Percentiles rank a stretch among this genome's conserved stretches.
Evolutionary conservation across 176 grass and related monocot genomes (phyloP).

Genomic region (Rhipidocladum racemiflorum): DNA sequence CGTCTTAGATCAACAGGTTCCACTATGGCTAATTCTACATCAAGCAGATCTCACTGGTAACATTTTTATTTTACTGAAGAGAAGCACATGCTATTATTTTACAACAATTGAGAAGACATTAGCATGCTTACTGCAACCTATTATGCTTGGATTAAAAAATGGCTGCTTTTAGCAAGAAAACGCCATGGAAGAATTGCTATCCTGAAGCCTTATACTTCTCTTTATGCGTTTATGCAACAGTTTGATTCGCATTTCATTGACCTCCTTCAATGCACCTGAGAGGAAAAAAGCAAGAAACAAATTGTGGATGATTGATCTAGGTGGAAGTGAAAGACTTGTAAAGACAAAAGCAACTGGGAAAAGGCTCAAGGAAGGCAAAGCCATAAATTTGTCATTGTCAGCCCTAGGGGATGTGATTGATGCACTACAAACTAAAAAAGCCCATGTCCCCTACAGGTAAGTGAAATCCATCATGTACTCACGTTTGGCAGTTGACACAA

Average conservation of each 20-base stretch:
- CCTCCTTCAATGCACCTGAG: constrained; percentile 47
- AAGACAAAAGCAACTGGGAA: constrained; percentile 94
- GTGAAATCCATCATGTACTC: constrained; percentile 17
- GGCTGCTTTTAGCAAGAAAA: constrained; percentile 12
- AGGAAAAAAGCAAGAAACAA: constrained; percentile 80
- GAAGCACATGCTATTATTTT: not conserved
- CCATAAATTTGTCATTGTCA: constrained; percentile 97
- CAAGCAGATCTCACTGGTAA: constrained; percentile 99
- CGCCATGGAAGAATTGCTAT: constrained; percentile 6
- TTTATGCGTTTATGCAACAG: constrained; percentile 56
- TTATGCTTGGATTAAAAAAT: constrained; percentile 5
- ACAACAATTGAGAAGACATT: constrained; percentile 13
- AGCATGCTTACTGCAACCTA: constrained; percentile 12
- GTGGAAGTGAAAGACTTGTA: constrained; percentile 88
- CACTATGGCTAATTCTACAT: constrained; percentile 83
- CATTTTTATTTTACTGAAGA: constrained; percentile 26
- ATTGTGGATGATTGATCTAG: constrained; percentile 97
- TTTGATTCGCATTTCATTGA: constrained; percentile 84
- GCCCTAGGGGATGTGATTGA: constrained; percentile 95
- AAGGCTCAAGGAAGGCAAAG: constrained; percentile 93
- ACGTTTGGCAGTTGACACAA: constrained; percentile 1
- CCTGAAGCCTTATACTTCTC: constrained; percentile 13
- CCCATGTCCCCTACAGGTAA: constrained; percentile 87
- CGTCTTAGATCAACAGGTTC: constrained; percentile 81
- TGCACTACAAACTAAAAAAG: constrained; percentile 77